phyloP scores from a whole-genome alignment of 768 basidiomycete genomes.

The Mycena haematopus region DNA sequence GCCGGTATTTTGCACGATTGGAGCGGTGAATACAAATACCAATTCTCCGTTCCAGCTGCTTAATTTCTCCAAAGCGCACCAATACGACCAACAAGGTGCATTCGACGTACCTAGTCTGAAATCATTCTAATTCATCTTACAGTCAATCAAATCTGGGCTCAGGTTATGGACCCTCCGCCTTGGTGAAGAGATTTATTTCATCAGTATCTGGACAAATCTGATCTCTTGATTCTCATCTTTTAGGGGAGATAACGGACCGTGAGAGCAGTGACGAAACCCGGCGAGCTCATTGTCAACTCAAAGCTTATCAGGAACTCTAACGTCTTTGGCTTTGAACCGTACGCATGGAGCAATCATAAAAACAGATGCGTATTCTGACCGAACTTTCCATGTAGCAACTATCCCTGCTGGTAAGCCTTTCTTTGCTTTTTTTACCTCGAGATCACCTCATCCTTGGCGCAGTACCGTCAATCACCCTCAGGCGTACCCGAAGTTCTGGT shows the following conservation, averaged over 20 bases:
- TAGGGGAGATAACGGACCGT: constrained; percentile 43
- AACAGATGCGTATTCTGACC: background rate
- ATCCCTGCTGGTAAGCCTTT: constrained; percentile 53
- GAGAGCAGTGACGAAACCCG: background rate
- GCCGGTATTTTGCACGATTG: constrained; percentile 47
- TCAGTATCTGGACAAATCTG: background rate
- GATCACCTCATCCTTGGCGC: too few species aligned
- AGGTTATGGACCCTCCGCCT: constrained; percentile 42
- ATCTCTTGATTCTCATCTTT: too few species aligned
- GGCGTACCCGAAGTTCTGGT: constrained; percentile 51
- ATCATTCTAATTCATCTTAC: background rate
- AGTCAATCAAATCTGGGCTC: constrained; percentile 52
- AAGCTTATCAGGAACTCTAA: constrained; percentile 37
- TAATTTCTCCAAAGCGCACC: constrained; percentile 39
- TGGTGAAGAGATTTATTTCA: background rate
- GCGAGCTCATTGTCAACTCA: too few species aligned
- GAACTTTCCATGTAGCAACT: constrained; percentile 37
- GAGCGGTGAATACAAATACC: constrained; percentile 37
- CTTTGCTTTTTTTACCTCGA: constrained; percentile 26
- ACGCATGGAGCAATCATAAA: background rate
- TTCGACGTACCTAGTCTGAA: background rate
- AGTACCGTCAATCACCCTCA: too few species aligned
- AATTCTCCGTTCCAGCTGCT: background rate
- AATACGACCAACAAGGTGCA: constrained; percentile 50
- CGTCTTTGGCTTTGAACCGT: constrained; percentile 53